A percentile compares a stretch with the other conserved stretches of the same genome.
Evolutionary conservation across 192 early-diverging fungal genomes (phyloP).

Genomic region (Oehlia diaphana): DNA sequence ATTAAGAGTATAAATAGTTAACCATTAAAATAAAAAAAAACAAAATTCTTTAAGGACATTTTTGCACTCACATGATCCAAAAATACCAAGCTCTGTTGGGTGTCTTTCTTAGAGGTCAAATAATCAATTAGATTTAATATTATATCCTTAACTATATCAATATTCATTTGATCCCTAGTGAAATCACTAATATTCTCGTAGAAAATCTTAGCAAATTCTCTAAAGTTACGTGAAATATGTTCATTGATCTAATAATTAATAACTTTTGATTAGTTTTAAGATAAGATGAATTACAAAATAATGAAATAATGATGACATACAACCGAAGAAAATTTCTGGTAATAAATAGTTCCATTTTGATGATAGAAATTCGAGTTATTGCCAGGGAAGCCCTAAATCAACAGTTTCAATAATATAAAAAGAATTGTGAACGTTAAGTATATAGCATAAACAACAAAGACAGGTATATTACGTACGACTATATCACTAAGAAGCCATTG

Average conservation of each 20-base stretch:
- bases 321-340: not conserved
- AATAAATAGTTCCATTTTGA: slow-evolving; percentile 2
- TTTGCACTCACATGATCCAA: not conserved
- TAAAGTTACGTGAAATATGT: slow-evolving; percentile 2
- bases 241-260: slow-evolving; percentile 14
- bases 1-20: not conserved
- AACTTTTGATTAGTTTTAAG: not conserved
- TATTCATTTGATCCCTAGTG: not conserved
- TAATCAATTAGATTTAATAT: not conserved
- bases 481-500: slow-evolving; percentile 20
- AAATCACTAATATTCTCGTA: not conserved
- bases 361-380: not conserved
- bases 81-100: not conserved
- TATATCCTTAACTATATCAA: not conserved
- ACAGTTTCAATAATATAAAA: not conserved
- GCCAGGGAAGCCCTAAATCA: slow-evolving; percentile 20
- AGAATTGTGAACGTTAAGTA: too few species aligned
- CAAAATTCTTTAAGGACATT: not conserved
- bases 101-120: not conserved
- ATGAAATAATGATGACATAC: not conserved
- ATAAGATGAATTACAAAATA: not conserved
- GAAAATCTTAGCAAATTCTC: not conserved
- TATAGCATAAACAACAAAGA: not conserved
- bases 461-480: slow-evolving; percentile 17
- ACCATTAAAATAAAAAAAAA: too few species aligned